Percentiles rank a stretch among this genome's conserved stretches.
Evolutionary conservation across 177 flowering plant species (phyloP).

Genomic region (Vitis hybrid): DNA sequence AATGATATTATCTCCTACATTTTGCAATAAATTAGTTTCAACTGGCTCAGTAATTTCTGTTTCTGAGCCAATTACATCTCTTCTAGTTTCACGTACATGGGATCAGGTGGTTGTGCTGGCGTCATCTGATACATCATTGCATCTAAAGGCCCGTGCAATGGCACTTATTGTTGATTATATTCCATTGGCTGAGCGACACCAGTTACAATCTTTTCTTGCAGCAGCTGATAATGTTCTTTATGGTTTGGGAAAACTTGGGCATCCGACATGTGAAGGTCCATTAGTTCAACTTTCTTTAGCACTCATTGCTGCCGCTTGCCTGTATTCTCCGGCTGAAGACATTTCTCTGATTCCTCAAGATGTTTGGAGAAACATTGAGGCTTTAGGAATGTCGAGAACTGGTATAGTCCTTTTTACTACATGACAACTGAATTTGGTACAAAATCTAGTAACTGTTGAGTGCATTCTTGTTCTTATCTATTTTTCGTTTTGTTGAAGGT

Average conservation of each 20-base stretch:
- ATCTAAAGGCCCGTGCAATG: conserved; percentile 59
- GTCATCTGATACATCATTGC: conserved; percentile 61
- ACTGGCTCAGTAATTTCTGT: conserved; percentile 24
- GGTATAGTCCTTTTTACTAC: conserved; percentile 36
- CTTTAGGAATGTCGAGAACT: conserved; percentile 51
- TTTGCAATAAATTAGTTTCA: conserved; percentile 22
- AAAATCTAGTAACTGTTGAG: not conserved
- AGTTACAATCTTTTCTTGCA: conserved; percentile 71
- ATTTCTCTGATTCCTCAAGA: conserved; percentile 67
- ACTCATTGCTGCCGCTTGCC: conserved; percentile 70
- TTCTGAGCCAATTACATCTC: conserved; percentile 44
- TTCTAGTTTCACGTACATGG: conserved; percentile 72
- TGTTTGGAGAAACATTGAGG: conserved; percentile 71
- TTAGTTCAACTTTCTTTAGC: conserved; percentile 62
- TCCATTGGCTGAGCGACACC: conserved; percentile 57
- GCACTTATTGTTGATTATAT: conserved; percentile 57
- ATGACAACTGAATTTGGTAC: not conserved
- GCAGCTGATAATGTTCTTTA: conserved; percentile 57
- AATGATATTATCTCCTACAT: conserved; percentile 16
- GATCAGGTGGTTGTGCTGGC: conserved; percentile 63
- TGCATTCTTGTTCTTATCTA: not conserved
- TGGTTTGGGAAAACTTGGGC: conserved; percentile 47
- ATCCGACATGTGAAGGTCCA: conserved; percentile 53
- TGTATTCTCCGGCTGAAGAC: conserved; percentile 71
- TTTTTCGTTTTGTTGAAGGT: conserved; percentile 34